These are phyloP conservation scores for Apocynum venetum DNA, from an alignment of 257 asterid genomes.

Conservation along the genomic window DNA sequence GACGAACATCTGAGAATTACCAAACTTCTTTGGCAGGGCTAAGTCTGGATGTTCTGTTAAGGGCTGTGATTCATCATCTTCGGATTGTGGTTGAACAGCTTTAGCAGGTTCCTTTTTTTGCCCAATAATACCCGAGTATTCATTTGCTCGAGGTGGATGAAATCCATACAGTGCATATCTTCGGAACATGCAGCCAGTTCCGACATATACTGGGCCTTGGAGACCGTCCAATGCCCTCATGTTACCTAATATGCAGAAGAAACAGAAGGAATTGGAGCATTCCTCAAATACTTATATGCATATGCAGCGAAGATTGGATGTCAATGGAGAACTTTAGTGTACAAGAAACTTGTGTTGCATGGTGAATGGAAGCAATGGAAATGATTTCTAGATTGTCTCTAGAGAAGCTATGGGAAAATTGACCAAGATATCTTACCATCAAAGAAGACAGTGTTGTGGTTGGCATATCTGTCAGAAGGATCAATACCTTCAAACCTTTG, in stretches of 20 bases:
- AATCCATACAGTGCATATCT: constrained; percentile 82
- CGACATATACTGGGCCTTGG: constrained; percentile 95
- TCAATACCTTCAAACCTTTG: constrained; percentile 97
- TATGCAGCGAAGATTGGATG: no score
- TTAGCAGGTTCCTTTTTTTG: constrained; percentile 47
- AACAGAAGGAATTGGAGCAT: no score
- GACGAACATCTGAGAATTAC: constrained; percentile 70
- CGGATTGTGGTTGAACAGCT: constrained; percentile 23
- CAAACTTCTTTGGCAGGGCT: constrained; percentile 65
- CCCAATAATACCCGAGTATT: constrained; percentile 67
- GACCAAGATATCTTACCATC: constrained; percentile 50
- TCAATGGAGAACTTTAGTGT: no score
- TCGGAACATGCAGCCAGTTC: constrained; percentile 94
- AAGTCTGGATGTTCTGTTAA: constrained; percentile 70
- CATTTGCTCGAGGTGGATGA: constrained; percentile 82
- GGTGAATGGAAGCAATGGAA: no score
- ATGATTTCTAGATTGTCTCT: no score
- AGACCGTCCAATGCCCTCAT: constrained; percentile 98
- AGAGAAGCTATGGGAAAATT: no score
- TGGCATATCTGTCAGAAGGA: constrained; percentile 96
- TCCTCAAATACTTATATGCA: no score
- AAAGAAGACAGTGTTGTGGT: constrained; percentile 90
- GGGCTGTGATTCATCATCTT: constrained; percentile 66
- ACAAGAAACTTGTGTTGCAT: no score
- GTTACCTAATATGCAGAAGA: constrained; percentile 43